phyloP scores from a whole-genome alignment of 768 basidiomycete genomes.

The Pisolithus albus region DNA sequence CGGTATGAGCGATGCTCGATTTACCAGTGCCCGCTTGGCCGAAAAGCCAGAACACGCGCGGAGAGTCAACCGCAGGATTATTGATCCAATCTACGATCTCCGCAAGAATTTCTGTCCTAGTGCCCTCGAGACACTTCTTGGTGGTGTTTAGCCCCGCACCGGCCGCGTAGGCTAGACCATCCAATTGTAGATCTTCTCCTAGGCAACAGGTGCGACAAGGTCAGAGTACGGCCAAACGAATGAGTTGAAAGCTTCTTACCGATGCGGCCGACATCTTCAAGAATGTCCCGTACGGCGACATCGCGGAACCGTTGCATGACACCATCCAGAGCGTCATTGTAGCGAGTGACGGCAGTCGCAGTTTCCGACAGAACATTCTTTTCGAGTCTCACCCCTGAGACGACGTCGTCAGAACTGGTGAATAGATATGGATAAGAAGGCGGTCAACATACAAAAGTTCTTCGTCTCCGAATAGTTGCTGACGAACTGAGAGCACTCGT shows the following conservation, averaged over 20 bases:
- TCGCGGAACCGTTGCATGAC: conserved; percentile 3
- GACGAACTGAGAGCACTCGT: conserved; percentile 7
- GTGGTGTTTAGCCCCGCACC: conserved; percentile 2
- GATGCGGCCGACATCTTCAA: neutral
- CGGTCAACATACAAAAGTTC: conserved; percentile 1
- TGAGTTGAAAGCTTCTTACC: conserved; percentile 2
- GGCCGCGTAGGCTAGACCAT: neutral
- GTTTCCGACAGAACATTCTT: neutral
- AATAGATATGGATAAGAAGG: neutral
- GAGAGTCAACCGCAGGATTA: conserved; percentile 1
- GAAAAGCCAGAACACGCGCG: conserved; percentile 15
- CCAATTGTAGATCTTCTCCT: neutral
- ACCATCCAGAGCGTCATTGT: neutral
- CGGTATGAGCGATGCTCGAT: conserved; percentile 7
- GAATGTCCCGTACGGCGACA: neutral
- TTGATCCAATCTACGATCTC: conserved; percentile 23
- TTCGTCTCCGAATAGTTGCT: conserved; percentile 1
- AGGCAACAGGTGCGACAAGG: neutral
- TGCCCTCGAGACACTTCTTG: conserved; percentile 15
- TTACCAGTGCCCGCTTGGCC: conserved; percentile 23
- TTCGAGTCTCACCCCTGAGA: neutral
- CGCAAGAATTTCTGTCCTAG: conserved; percentile 19
- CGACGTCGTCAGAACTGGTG: neutral
- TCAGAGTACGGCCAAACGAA: neutral
- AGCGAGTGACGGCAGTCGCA: neutral